Conservation (phyloP, 257 asterid species). For the Oldenlandia corymbosa region DNA sequence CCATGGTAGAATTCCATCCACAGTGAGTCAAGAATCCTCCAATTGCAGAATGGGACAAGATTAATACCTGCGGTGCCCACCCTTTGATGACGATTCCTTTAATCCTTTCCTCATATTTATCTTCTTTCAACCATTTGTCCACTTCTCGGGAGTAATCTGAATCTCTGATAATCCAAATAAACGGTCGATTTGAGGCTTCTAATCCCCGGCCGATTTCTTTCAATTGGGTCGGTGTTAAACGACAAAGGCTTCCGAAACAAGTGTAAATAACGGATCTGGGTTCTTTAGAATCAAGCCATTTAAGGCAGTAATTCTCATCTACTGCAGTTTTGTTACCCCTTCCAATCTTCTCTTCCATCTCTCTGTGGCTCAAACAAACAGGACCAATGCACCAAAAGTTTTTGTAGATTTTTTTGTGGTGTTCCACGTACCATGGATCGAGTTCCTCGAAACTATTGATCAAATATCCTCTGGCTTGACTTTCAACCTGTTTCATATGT, state of each 20-base stretch:
- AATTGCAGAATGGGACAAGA: constrained; percentile 33
- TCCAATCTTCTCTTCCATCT: constrained; percentile 21
- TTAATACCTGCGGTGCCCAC: constrained; percentile 46
- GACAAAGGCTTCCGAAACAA: constrained; percentile 42
- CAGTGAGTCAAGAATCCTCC: constrained; percentile 44
- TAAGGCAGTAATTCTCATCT: constrained; percentile 14
- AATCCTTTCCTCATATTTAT: constrained; percentile 24
- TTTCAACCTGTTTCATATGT: constrained; percentile 15
- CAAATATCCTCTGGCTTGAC: constrained; percentile 29
- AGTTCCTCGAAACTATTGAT: constrained; percentile 48
- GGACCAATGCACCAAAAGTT: constrained; percentile 59
- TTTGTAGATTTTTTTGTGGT: constrained; percentile 18
- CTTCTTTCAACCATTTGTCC: constrained; percentile 27
- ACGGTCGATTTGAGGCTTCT: constrained; percentile 27
- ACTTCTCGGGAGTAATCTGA: constrained; percentile 17
- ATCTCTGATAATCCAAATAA: constrained; percentile 35
- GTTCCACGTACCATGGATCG: constrained; percentile 44
- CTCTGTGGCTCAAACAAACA: constrained; percentile 26
- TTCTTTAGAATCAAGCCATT: constrained; percentile 36
- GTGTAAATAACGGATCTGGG: constrained; percentile 31
- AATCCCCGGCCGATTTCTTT: constrained; percentile 40
- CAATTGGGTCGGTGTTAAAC: constrained; percentile 26
- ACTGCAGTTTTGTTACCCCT: constrained; percentile 37
- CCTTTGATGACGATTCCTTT: constrained; percentile 30
- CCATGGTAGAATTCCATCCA: constrained; percentile 50